Evolutionary conservation across 495 filamentous ascomycete species (phyloP), one percentile per base, ranked within the genome.

Genomic region (Ascodesmis nigricans): DNA sequence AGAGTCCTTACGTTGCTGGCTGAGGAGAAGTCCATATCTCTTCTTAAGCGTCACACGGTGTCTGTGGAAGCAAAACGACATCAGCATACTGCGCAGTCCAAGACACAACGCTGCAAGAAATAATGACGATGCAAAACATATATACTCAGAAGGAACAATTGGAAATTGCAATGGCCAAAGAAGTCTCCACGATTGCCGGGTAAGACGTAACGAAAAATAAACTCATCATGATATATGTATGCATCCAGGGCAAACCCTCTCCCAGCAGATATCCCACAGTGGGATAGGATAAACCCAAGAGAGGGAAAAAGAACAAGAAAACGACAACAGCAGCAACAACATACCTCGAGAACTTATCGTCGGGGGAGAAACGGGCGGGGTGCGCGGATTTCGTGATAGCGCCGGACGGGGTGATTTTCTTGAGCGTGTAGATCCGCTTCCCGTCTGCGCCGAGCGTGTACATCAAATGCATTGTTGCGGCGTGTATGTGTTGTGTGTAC

Each of bases 331-430:
- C n/a, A n/a, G n/a, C n/a, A n/a, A n/a, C n/a, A n/a, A 18, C 65
- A 36, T 56, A 76, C 72, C 69, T 71, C 44, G 83, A 92, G 62
- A 84, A 91, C 61, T 87, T 90, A 63, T 97, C 87, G 61, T 97
- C 87, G 39, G 87, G 87, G 22, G 79, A 87, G 64, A 93, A 97
- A 40, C 90, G 65, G 29, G 90, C 90, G 14, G 90, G 87, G 66
- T 97, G 87, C 24, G 87, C 87, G 29, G 75, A 82, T 63, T 84
- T 90, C 48, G 90, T 90, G 51, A 92, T 75, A 46, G 79, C 67
- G 45, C 75, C 73, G 37, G 66, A 55, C 8, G 43, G 13, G 15
- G 70, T 58, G 43, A 81, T 65, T 58, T 87, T 90, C 56, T 82
- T 75, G 35, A 84, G 69, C 5, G 84, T 91, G 68, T 92, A 97